Evolutionary conservation across 2,329 filamentous ascomycete genomes (phyloP).

Genomic region (Cordyceps cicadae): DNA sequence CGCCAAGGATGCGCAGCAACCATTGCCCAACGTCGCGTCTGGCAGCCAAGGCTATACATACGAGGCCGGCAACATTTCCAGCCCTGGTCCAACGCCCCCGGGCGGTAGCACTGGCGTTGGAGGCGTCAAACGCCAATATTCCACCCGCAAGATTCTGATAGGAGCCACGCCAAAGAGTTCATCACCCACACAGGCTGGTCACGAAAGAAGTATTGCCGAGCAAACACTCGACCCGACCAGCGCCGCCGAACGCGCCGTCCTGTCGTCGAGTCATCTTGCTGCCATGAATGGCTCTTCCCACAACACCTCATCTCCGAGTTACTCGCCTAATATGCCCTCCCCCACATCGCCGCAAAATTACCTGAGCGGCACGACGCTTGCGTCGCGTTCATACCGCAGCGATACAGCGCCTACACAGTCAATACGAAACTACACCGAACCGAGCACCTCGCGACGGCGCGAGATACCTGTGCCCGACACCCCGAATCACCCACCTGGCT

Average conservation of each 20-base stretch:
- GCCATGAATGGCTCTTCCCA: conserved; percentile 57
- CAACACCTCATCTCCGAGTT: conserved; percentile 43
- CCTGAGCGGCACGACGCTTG: conserved; percentile 48
- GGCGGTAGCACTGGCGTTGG: conserved; percentile 46
- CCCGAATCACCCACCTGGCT: conserved; percentile 46
- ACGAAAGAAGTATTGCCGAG: conserved; percentile 57
- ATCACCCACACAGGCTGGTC: conserved; percentile 64
- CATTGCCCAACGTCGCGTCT: conserved; percentile 52
- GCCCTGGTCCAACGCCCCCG: conserved; percentile 49
- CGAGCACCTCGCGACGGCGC: conserved; percentile 46
- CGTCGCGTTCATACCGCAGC: conserved; percentile 50
- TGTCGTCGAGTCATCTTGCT: conserved; percentile 61
- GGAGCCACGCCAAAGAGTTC: conserved; percentile 65
- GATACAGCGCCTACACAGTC: conserved; percentile 38
- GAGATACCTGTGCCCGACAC: conserved; percentile 58
- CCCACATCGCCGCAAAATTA: conserved; percentile 58
- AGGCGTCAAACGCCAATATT: conserved; percentile 62
- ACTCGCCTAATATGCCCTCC: conserved; percentile 60
- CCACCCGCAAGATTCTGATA: conserved; percentile 66
- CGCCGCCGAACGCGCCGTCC: conserved; percentile 57
- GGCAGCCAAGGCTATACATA: conserved; percentile 39
- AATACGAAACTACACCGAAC: conserved; percentile 16
- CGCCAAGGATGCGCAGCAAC: conserved; percentile 85
- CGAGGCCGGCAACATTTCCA: conserved; percentile 38
- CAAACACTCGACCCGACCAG: conserved; percentile 60